These are phyloP conservation scores for Pleurotus tuoliensis DNA, from an alignment of 768 basidiomycete species.

Conservation along the genomic window DNA sequence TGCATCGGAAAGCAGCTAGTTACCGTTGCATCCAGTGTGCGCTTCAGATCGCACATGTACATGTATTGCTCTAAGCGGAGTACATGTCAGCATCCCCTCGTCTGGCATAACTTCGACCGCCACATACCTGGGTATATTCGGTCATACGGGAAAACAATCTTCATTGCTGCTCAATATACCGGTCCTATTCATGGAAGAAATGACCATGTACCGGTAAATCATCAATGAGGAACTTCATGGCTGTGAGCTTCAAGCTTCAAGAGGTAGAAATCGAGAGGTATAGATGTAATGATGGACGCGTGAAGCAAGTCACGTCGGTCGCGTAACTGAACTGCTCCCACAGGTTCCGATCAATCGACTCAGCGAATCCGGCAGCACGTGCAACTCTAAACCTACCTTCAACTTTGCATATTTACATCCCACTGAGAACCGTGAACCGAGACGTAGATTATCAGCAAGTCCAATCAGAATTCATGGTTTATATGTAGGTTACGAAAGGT, in stretches of 20 bases:
- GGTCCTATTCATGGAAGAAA: neutral
- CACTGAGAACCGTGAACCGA: too few species aligned
- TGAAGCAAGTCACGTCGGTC: too few species aligned
- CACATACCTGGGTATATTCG: slow-evolving; percentile 88
- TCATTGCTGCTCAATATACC: slow-evolving; percentile 8
- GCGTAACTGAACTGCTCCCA: too few species aligned
- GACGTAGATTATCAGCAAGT: too few species aligned
- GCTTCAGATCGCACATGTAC: slow-evolving; percentile 98
- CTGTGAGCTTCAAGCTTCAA: slow-evolving; percentile 3
- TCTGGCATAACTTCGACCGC: slow-evolving; percentile 5
- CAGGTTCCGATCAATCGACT: too few species aligned
- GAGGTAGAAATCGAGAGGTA: slow-evolving; percentile 1
- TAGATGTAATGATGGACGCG: too few species aligned
- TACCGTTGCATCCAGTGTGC: slow-evolving; percentile 92
- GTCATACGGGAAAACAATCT: slow-evolving; percentile 93
- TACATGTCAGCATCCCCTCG: slow-evolving; percentile 9
- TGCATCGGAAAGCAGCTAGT: slow-evolving; percentile 2
- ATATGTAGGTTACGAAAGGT: too few species aligned
- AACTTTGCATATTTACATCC: too few species aligned
- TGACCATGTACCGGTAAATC: slow-evolving; percentile 60
- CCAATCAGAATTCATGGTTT: too few species aligned
- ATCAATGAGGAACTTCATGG: slow-evolving; percentile 83
- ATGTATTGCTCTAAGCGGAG: slow-evolving; percentile 84
- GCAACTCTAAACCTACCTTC: too few species aligned
- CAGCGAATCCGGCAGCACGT: too few species aligned